These are phyloP conservation scores for Trifolium dubium DNA, from an alignment of 306 rosid genomes.

Conservation along the genomic window DNA sequence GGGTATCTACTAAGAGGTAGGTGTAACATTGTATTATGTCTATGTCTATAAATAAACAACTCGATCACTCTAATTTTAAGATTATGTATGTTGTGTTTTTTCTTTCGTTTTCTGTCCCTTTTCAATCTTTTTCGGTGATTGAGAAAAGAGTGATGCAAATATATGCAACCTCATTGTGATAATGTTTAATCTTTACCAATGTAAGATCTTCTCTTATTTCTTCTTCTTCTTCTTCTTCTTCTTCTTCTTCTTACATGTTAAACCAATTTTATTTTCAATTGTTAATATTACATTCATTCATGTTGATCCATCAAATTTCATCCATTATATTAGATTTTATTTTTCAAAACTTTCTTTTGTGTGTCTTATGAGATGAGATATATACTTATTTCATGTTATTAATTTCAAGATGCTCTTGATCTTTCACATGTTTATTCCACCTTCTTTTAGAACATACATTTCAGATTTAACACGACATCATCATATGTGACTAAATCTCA, in stretches of 20 bases:
- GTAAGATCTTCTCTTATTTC: slow-evolving; percentile 38
- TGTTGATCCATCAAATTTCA: background rate
- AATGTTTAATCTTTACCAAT: background rate
- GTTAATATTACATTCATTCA: background rate
- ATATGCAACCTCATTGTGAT: background rate
- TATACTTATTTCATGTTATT: background rate
- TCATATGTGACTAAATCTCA: too few species aligned
- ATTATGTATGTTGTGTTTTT: background rate
- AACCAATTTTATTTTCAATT: slow-evolving; percentile 7
- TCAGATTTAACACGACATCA: too few species aligned
- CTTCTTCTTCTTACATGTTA: background rate
- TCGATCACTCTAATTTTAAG: background rate
- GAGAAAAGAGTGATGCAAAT: slow-evolving; percentile 33
- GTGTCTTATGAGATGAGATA: background rate
- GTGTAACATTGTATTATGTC: slow-evolving; percentile 16
- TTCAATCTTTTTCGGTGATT: slow-evolving; percentile 29
- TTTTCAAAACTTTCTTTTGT: background rate
- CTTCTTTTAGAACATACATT: too few species aligned
- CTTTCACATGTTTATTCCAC: background rate
- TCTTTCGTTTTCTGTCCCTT: slow-evolving; percentile 5
- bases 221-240: background rate
- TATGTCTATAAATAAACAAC: slow-evolving; percentile 26
- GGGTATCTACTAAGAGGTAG: slow-evolving; percentile 9
- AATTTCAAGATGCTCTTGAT: background rate
- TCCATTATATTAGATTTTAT: background rate